A percentile compares a stretch with the other conserved stretches of the same genome.
Evolutionary conservation across 768 basidiomycete species (phyloP).

Genomic region (Lactifluus piperatus): DNA sequence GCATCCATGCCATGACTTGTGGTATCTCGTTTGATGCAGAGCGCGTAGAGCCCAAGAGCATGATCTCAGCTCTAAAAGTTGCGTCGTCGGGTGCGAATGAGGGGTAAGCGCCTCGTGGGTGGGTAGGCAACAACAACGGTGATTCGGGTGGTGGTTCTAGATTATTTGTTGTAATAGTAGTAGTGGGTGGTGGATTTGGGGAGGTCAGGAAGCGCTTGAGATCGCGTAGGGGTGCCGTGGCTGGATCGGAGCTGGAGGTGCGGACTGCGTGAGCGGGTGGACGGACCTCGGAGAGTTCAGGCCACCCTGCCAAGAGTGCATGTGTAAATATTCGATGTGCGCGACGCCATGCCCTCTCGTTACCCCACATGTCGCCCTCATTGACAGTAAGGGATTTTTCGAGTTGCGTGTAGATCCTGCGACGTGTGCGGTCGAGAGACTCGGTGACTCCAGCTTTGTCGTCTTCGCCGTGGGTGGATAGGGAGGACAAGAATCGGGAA

Average conservation of each 20-base stretch:
- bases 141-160: slow-evolving; percentile 7
- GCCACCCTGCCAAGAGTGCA: slow-evolving; percentile 51
- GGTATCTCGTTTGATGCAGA: slow-evolving; percentile 50
- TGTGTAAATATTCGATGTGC: slow-evolving; percentile 46
- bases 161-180: too few species aligned
- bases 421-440: slow-evolving; percentile 20
- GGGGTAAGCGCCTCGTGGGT: slow-evolving; percentile 23
- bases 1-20: slow-evolving; percentile 67
- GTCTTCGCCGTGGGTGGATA: too few species aligned
- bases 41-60: slow-evolving; percentile 45
- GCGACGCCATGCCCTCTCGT: slow-evolving; percentile 35
- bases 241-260: slow-evolving; percentile 20
- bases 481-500: too few species aligned
- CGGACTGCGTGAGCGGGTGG: slow-evolving; percentile 34
- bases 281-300: slow-evolving; percentile 28
- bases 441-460: not conserved
- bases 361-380: slow-evolving; percentile 25
- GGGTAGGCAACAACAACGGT: slow-evolving; percentile 13
- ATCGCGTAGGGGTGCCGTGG: slow-evolving; percentile 25
- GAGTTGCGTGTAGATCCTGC: slow-evolving; percentile 24
- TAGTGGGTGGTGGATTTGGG: not conserved
- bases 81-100: slow-evolving; percentile 41
- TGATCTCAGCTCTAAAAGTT: slow-evolving; percentile 51
- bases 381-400: slow-evolving; percentile 23
- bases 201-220: slow-evolving; percentile 27